phyloP scores from a whole-genome alignment of 1,284 basidiomycete species.

The Ceratobasidium sp. region DNA sequence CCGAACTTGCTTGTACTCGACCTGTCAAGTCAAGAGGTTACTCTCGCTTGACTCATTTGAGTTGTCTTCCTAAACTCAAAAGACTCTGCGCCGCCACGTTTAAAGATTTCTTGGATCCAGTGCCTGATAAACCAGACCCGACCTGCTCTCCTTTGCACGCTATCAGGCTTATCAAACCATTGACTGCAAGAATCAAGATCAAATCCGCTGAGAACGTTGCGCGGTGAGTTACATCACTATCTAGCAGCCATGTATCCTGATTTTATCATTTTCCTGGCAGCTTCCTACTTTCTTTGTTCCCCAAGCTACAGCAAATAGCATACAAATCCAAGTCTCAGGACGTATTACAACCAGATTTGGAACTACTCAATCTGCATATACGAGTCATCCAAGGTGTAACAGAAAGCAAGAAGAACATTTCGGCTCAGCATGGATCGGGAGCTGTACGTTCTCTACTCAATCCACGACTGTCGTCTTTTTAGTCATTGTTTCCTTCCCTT shows the following conservation, averaged over 20 bases:
- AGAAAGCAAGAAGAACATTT: background rate
- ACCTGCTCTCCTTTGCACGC: background rate
- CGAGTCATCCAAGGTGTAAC: background rate
- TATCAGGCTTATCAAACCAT: background rate
- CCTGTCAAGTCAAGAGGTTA: slow-evolving; percentile 49
- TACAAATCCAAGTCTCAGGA: background rate
- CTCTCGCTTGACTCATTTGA: background rate
- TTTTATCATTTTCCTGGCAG: background rate
- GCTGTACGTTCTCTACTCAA: background rate
- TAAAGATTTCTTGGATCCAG: too few species aligned
- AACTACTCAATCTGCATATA: slow-evolving; percentile 7
- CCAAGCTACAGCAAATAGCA: background rate
- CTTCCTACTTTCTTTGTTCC: background rate
- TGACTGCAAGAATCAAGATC: background rate
- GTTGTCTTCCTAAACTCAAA: background rate
- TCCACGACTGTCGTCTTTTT: background rate
- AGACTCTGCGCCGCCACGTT: background rate
- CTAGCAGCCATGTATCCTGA: background rate
- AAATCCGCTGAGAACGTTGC: background rate
- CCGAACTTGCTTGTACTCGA: slow-evolving; percentile 20
- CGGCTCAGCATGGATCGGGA: background rate
- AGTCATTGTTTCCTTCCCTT: too few species aligned
- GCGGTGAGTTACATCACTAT: background rate
- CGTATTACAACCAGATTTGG: background rate
- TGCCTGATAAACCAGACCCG: too few species aligned